Base-by-base conservation (phyloP, 306 rosid species). In the Cicer chorassanicum region DNA sequence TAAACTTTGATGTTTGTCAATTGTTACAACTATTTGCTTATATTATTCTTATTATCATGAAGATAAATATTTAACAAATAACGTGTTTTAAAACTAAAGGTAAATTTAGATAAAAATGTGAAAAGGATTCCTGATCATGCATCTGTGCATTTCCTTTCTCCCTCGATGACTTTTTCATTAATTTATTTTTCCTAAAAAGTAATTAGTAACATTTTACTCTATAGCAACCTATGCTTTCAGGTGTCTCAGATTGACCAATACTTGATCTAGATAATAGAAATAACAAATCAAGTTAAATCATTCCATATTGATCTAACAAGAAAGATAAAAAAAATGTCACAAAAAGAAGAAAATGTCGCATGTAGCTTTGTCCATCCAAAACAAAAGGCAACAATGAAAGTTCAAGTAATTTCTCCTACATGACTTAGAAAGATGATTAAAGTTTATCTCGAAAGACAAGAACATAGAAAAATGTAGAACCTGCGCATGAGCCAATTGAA, bases 401-500 rank as follows among this genome's bases (percentile, higher is more conserved):
- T 19, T 9, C 46, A 38, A 79, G 53, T 39, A 46, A 40, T 24
- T 29, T 69, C 48, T 48, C 66, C 29, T 40, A 21, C 16, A 48
- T 38, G n/a, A 42, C 75, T 59, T 9, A 19, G 34, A 59, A 46
- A 73, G 44, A 55, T 75, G 65, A 73, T 19, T 62, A 66, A 69
- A 45, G 65, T 62, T 63, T 14, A 55, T 74, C 76, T 62, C 13
- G 7, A 38, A 81, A 62, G 51, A 38, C 65, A 81, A 14, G n/a
- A 19, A 70, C 49, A 74, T 40, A 57, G 29, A 73, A 64, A 67
- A 50, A 41, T 15, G 68, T 69, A 73, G 49, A 70, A 95, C 99
- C 99, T 95, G 99, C 60, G 78, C 91, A 49, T 81, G 83, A 66
- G 87, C 79, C 84, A 95, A 65, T 50, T 95, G 99, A 68, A 82